Evolutionary conservation across 352 stramenopile genomes (phyloP).

Genomic region (Phytophthora niederhauseri): DNA sequence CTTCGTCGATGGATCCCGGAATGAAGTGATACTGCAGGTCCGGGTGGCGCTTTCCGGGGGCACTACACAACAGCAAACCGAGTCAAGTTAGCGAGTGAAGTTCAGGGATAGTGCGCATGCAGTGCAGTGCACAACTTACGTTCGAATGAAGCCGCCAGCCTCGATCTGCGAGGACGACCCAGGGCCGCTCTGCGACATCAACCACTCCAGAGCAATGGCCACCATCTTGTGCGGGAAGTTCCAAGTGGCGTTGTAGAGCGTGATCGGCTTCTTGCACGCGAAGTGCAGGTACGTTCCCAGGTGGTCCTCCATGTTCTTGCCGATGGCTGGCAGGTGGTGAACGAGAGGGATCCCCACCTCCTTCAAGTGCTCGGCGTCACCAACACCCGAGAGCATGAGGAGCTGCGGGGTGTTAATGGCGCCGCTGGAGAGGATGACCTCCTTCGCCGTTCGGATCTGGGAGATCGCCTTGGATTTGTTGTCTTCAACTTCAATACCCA

Average conservation of each 20-base stretch:
- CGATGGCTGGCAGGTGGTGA: conserved; percentile 73
- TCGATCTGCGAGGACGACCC: conserved; percentile 77
- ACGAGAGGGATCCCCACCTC: conserved; percentile 73
- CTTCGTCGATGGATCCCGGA: conserved; percentile 58
- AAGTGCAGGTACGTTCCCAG: conserved; percentile 86
- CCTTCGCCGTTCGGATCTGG: conserved; percentile 64
- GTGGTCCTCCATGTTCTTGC: conserved; percentile 88
- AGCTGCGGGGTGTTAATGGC: conserved; percentile 88
- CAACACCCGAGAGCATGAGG: conserved; percentile 85
- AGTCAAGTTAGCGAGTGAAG: not conserved
- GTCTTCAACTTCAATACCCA: conserved; percentile 69
- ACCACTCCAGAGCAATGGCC: conserved; percentile 78
- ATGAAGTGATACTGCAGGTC: conserved; percentile 90
- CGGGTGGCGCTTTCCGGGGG: conserved; percentile 66
- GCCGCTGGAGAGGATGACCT: conserved; percentile 85
- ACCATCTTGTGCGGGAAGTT: conserved; percentile 86
- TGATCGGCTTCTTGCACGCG: conserved; percentile 86
- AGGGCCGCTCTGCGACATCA: conserved; percentile 58
- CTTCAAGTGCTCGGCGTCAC: conserved; percentile 66
- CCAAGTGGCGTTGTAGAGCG: conserved; percentile 83
- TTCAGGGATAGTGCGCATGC: no score
- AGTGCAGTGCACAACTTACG: conserved; percentile 36
- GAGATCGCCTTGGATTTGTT: conserved; percentile 56
- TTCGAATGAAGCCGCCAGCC: conserved; percentile 85
- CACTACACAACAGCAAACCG: conserved; percentile 23